Evolutionary conservation across 2,329 filamentous ascomycete genomes (phyloP).

Genomic region (Whalleya microplaca): DNA sequence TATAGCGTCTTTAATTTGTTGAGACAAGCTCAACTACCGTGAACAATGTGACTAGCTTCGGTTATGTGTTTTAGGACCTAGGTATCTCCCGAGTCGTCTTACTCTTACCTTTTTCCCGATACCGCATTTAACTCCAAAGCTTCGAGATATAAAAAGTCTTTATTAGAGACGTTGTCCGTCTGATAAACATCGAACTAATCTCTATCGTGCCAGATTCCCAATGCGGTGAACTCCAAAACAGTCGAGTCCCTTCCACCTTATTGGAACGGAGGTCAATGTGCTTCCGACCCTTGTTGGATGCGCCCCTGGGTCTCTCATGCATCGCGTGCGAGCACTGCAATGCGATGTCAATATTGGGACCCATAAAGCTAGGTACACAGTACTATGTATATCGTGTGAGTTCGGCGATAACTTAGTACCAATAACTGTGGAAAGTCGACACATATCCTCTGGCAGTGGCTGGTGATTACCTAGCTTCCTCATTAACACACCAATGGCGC

Average conservation of each 20-base stretch:
- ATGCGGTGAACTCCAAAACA: constrained; percentile 39
- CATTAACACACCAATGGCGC: constrained; percentile 5
- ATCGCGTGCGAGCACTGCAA: constrained; percentile 23
- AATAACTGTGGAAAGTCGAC: constrained; percentile 12
- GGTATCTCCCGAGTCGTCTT: not conserved
- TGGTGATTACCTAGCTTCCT: not conserved
- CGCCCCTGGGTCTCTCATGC: constrained; percentile 20
- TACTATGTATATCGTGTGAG: not conserved
- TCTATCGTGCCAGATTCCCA: constrained; percentile 30
- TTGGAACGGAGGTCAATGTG: constrained; percentile 31
- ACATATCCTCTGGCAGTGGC: too few relatives aligned
- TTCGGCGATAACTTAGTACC: constrained; percentile 12
- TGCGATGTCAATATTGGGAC: constrained; percentile 5
- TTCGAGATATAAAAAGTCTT: not conserved
- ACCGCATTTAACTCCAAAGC: not conserved
- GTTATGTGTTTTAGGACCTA: constrained; percentile 1
- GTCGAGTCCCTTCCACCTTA: constrained; percentile 32
- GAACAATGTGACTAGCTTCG: not conserved
- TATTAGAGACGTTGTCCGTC: not conserved
- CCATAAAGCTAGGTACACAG: constrained; percentile 7
- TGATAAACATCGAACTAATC: constrained; percentile 25
- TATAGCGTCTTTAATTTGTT: not conserved
- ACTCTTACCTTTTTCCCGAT: not conserved
- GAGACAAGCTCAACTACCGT: not conserved
- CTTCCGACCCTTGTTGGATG: constrained; percentile 28